phyloP scores from a whole-genome alignment of 768 basidiomycete species.

The Hemileccinum rubropunctum region DNA sequence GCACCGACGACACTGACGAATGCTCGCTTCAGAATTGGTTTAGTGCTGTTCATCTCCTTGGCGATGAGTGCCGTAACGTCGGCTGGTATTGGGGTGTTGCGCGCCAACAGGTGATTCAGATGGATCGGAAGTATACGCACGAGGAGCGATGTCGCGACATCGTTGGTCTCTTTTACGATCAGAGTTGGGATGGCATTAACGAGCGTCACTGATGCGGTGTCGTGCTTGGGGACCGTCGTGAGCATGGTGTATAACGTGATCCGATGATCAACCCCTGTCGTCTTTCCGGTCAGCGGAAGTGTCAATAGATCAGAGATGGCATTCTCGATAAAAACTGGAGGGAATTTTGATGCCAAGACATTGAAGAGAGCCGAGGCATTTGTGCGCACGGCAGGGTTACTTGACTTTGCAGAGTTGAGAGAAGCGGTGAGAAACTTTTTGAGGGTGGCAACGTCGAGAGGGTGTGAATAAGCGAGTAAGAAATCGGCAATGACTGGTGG shows the following conservation, averaged over 20 bases:
- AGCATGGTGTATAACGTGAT: slow-evolving; percentile 80
- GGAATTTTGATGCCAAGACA: slow-evolving; percentile 34
- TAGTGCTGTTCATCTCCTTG: slow-evolving; percentile 71
- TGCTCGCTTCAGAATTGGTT: slow-evolving; percentile 57
- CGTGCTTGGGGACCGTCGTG: slow-evolving; percentile 46
- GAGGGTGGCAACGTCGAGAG: slow-evolving; percentile 48
- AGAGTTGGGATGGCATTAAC: slow-evolving; percentile 41
- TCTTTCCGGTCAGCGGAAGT: slow-evolving; percentile 83
- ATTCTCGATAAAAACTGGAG: slow-evolving; percentile 38
- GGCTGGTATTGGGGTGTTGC: slow-evolving; percentile 39
- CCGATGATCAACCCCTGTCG: slow-evolving; percentile 84
- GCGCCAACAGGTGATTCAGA: slow-evolving; percentile 50
- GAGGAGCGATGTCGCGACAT: slow-evolving; percentile 56
- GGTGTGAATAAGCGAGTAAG: slow-evolving; percentile 50
- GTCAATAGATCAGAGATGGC: slow-evolving; percentile 64
- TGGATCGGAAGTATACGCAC: slow-evolving; percentile 56
- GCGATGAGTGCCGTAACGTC: slow-evolving; percentile 49
- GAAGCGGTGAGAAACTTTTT: slow-evolving; percentile 54
- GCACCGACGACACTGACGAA: slow-evolving; percentile 64
- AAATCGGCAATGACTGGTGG: slow-evolving; percentile 54
- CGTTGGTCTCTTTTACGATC: slow-evolving; percentile 76
- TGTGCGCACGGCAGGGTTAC: slow-evolving; percentile 56
- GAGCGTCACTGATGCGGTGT: slow-evolving; percentile 44
- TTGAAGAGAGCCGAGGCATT: slow-evolving; percentile 60
- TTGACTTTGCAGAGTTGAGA: slow-evolving; percentile 72